A percentile compares a stretch with the other conserved stretches of the same genome.
Evolutionary conservation across 2,329 filamentous ascomycete species (phyloP).

Genomic region (Aspergillus versicolor): DNA sequence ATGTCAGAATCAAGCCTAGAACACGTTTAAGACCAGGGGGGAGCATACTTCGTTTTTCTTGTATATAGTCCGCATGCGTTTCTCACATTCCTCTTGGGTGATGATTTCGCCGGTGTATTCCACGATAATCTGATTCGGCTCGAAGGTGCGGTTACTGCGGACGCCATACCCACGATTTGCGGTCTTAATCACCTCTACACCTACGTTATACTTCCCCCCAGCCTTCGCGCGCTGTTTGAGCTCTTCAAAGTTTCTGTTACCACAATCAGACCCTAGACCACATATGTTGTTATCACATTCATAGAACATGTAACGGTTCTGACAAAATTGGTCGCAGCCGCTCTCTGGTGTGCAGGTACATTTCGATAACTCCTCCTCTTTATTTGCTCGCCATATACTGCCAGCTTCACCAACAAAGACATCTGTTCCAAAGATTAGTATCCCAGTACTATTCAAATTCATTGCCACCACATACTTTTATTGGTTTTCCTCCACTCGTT

Average conservation of each 20-base stretch:
- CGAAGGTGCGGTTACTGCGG: conserved; percentile 82
- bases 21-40: not conserved
- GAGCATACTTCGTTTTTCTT: conserved; percentile 80
- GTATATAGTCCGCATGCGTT: conserved; percentile 89
- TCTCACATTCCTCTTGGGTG: conserved; percentile 88
- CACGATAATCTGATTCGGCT: conserved; percentile 91
- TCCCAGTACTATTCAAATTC: not conserved
- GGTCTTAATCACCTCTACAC: conserved; percentile 94
- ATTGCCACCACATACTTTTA: conserved; percentile 65
- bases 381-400: conserved; percentile 76
- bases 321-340: conserved; percentile 84
- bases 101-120: conserved; percentile 99
- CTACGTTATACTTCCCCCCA: conserved; percentile 84
- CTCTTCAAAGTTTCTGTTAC: conserved; percentile 83
- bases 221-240: conserved; percentile 71
- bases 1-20: conserved; percentile 12
- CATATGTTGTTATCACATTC: conserved; percentile 93
- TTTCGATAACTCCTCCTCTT: conserved; percentile 70
- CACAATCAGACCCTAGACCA: conserved; percentile 73
- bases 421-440: conserved; percentile 57
- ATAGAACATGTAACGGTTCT: conserved; percentile 95
- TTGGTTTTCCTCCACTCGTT: conserved; percentile 91
- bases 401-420: conserved; percentile 84
- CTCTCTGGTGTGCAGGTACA: conserved; percentile 76
- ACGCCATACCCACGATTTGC: conserved; percentile 86